Conservation (phyloP, 2,329 filamentous ascomycete genomes). For the Chalara sp. region DNA sequence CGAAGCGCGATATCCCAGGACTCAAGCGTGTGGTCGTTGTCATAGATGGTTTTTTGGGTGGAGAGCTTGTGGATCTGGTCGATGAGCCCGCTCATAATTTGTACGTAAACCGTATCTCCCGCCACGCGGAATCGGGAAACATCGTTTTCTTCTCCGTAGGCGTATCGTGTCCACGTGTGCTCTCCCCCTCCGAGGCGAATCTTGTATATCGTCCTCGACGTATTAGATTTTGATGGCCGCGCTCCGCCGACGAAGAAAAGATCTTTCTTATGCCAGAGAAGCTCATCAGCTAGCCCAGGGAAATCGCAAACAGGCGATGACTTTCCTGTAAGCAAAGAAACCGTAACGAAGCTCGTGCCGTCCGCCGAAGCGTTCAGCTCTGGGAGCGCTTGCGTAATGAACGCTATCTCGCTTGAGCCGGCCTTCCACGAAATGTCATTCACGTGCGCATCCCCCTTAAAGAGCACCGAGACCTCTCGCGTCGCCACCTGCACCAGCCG, state of each 20-base stretch:
- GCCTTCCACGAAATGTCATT: conserved; percentile 23
- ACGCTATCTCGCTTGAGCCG: conserved; percentile 21
- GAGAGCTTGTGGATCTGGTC: conserved; percentile 4
- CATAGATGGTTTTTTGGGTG: conserved; percentile 1
- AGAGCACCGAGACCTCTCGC: not conserved
- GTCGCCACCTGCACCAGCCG: conserved; percentile 6
- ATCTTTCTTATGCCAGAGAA: not conserved
- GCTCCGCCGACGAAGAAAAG: not conserved
- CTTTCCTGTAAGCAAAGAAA: not conserved
- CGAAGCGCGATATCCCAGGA: conserved; percentile 9
- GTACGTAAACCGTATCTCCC: conserved; percentile 10
- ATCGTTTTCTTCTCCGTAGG: conserved; percentile 4
- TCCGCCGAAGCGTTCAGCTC: conserved; percentile 17
- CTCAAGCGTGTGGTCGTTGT: not conserved
- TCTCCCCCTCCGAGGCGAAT: conserved; percentile 1
- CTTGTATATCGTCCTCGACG: not conserved
- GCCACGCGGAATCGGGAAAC: conserved; percentile 9
- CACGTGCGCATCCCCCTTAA: conserved; percentile 15
- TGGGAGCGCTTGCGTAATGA: conserved; percentile 16
- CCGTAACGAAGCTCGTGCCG: not conserved
- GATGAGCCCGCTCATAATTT: conserved; percentile 3
- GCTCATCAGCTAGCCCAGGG: not conserved
- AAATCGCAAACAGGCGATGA: not conserved
- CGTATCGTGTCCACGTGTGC: conserved; percentile 15
- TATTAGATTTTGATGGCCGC: not conserved